Conservation (phyloP, 306 rosid genomes). For the Mucuna pruriens region DNA sequence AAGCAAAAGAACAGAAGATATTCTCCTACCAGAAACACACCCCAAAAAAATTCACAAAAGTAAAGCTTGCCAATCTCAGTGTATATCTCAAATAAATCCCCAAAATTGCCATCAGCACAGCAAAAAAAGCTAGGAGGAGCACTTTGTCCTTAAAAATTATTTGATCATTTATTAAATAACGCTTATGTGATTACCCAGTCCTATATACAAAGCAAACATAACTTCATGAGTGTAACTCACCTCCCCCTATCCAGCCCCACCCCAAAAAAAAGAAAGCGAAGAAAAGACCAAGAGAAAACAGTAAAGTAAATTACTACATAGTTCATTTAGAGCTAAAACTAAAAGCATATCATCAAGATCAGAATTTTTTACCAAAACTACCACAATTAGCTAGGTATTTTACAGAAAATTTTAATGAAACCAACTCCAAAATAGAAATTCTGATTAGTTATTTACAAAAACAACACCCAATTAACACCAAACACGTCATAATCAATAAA, state of each 20-base stretch:
- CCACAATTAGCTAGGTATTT: conserved; percentile 12
- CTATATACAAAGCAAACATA: conserved; percentile 4
- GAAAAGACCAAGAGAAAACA: background rate
- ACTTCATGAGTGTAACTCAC: background rate
- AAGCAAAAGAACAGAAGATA: background rate
- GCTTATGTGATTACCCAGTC: background rate
- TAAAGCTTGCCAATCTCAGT: background rate
- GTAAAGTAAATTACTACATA: conserved; percentile 24
- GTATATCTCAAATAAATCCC: background rate
- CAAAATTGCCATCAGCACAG: background rate
- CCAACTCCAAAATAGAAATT: background rate
- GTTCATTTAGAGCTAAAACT: background rate
- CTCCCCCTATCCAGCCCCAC: background rate
- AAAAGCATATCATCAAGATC: conserved; percentile 22
- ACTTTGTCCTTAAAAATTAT: background rate
- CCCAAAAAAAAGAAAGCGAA: background rate
- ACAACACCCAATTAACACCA: background rate
- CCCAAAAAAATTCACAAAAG: background rate
- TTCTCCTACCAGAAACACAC: background rate
- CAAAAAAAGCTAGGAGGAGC: background rate
- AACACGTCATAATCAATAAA: conserved; percentile 28
- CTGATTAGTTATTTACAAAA: conserved; percentile 3
- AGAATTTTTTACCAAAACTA: background rate
- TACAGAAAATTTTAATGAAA: background rate
- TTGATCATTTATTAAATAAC: background rate